These are phyloP conservation scores for Debaryomyces maramus DNA, from an alignment of 805 yeast species.

Conservation along the genomic window DNA sequence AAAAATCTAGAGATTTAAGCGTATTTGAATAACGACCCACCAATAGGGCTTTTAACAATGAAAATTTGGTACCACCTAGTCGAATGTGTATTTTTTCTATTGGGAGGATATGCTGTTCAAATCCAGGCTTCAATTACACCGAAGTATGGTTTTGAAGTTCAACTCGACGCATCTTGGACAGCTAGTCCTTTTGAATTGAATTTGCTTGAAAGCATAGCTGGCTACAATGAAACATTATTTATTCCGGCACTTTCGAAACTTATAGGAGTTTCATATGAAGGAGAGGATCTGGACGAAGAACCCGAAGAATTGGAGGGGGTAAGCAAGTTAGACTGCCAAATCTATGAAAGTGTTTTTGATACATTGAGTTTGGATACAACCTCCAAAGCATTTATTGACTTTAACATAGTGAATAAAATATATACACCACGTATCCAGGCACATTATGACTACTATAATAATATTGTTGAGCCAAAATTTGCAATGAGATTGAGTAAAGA, in stretches of 20 bases:
- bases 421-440: conserved; percentile 65
- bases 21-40: too few species aligned
- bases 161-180: conserved; percentile 38
- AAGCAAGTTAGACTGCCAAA: conserved; percentile 4
- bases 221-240: conserved; percentile 37
- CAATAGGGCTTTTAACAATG: too few species aligned
- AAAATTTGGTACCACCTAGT: not conserved
- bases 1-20: too few species aligned
- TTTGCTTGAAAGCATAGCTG: conserved; percentile 42
- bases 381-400: conserved; percentile 32
- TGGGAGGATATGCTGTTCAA: not conserved
- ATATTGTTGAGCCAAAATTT: conserved; percentile 28
- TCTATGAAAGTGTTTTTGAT: conserved; percentile 7
- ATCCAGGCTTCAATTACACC: not conserved
- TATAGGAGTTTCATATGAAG: conserved; percentile 6
- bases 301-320: conserved; percentile 7
- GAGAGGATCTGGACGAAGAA: conserved; percentile 11
- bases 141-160: conserved; percentile 2
- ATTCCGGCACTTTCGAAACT: conserved; percentile 27
- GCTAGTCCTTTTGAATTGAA: conserved; percentile 42
- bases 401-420: conserved; percentile 47
- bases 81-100: not conserved
- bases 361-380: conserved; percentile 10
- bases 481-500: conserved; percentile 16
- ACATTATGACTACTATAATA: conserved; percentile 54